Evolutionary conservation across 129 eudicot genomes (phyloP).

Genomic region (Centella asiatica): DNA sequence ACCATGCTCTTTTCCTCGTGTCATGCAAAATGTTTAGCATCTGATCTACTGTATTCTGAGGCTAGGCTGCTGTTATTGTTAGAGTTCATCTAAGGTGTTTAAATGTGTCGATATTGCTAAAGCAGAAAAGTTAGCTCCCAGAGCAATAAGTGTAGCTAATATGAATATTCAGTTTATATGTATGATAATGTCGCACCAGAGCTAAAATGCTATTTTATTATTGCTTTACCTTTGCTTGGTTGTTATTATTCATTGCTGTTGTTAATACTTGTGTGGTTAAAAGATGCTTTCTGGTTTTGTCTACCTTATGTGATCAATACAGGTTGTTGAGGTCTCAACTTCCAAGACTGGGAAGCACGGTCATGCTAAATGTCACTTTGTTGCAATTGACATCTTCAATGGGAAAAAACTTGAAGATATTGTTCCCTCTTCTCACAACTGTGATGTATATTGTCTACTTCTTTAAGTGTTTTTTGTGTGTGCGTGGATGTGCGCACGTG

Average conservation of each 20-base stretch:
- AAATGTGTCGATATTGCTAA: too few relatives aligned
- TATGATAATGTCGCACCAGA: too few relatives aligned
- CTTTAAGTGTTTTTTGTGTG: background rate
- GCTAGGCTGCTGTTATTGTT: background rate
- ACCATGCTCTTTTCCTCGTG: background rate
- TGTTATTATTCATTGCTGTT: background rate
- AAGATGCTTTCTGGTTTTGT: background rate
- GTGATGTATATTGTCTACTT: constrained; percentile 27
- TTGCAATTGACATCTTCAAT: constrained; percentile 39
- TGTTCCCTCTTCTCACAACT: constrained; percentile 47
- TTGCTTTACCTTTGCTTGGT: background rate
- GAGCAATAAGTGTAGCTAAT: too few relatives aligned
- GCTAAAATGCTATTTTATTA: too few relatives aligned
- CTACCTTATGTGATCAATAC: background rate
- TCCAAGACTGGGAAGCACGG: constrained; percentile 49
- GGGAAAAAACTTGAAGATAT: constrained; percentile 50
- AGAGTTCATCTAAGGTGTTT: background rate
- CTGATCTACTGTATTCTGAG: background rate
- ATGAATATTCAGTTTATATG: too few relatives aligned
- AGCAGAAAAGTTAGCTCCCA: too few relatives aligned
- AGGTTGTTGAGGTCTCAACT: constrained; percentile 50
- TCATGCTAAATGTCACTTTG: constrained; percentile 51
- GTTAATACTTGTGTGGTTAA: background rate
- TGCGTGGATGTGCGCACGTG: too few relatives aligned
- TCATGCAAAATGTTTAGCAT: too few relatives aligned